phyloP scores from a whole-genome alignment of 1,284 basidiomycete species.

The Somion occarium region DNA sequence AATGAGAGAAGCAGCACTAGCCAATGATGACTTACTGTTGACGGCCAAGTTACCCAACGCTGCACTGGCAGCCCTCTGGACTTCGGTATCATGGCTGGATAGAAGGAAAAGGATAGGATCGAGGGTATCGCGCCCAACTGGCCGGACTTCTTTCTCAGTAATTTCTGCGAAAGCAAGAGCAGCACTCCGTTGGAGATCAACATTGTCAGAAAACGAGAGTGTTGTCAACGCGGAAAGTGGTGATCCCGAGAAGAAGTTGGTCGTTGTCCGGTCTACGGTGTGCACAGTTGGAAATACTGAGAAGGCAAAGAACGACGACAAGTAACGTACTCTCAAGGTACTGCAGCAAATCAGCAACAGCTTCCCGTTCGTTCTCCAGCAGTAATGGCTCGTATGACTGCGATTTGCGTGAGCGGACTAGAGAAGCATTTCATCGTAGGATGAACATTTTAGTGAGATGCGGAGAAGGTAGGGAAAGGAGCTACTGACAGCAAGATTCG shows the following conservation, averaged over 20 bases:
- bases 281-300: constrained; percentile 6
- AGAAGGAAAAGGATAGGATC: constrained; percentile 98
- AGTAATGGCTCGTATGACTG: constrained; percentile 92
- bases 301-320: constrained; percentile 4
- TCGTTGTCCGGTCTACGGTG: constrained; percentile 81
- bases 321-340: constrained; percentile 88
- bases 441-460: constrained; percentile 10
- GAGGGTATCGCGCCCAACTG: constrained; percentile 94
- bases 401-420: constrained; percentile 74
- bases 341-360: constrained; percentile 95
- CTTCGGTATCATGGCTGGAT: constrained; percentile 97
- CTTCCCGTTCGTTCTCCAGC: constrained; percentile 97
- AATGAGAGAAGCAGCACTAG: constrained; percentile 9
- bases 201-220: constrained; percentile 98
- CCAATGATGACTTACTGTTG: constrained; percentile 71
- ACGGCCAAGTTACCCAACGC: constrained; percentile 99
- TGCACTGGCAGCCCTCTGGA: constrained; percentile 96
- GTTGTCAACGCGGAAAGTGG: constrained; percentile 94
- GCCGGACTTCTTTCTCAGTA: constrained; percentile 98
- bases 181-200: constrained; percentile 96
- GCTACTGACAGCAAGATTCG: constrained; percentile 66
- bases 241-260: constrained; percentile 93
- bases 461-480: constrained; percentile 10
- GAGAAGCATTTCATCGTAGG: constrained; percentile 13
- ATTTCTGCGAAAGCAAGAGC: constrained; percentile 99